These are phyloP conservation scores for Naganishia randhawae DNA, from an alignment of 768 basidiomycete species.

Conservation along the genomic window DNA sequence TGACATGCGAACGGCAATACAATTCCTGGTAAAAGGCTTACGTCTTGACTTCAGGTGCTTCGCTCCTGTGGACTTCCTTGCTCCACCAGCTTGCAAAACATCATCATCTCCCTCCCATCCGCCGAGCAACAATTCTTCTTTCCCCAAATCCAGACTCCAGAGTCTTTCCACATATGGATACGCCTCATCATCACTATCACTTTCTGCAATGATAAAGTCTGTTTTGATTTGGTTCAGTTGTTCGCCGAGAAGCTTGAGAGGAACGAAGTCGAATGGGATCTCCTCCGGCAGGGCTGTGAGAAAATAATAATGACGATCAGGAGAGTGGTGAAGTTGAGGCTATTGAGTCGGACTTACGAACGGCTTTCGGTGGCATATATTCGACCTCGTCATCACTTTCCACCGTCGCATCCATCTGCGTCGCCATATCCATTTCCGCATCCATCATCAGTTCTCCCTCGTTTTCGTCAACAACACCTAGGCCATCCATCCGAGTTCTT, in stretches of 20 bases:
- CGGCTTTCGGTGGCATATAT: conserved; percentile 18
- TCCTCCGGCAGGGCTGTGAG: conserved; percentile 8
- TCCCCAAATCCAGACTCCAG: conserved; percentile 11
- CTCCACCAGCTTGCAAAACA: background rate
- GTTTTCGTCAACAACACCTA: conserved; percentile 47
- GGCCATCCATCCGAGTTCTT: background rate
- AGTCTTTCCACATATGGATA: conserved; percentile 5
- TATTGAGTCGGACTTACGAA: background rate
- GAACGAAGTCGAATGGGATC: conserved; percentile 16
- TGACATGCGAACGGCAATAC: background rate
- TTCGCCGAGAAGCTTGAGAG: conserved; percentile 13
- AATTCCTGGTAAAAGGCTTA: background rate
- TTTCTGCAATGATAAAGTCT: conserved; percentile 12
- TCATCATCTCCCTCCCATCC: conserved; percentile 20
- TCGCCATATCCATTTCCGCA: conserved; percentile 32
- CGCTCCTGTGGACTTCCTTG: background rate
- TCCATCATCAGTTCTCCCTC: conserved; percentile 40
- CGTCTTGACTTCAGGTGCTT: conserved; percentile 11
- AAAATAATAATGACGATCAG: background rate
- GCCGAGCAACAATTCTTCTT: conserved; percentile 12
- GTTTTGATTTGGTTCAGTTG: conserved; percentile 19
- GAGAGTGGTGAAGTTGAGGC: background rate
- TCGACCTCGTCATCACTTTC: conserved; percentile 19
- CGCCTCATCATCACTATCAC: conserved; percentile 12
- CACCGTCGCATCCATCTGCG: conserved; percentile 21